Percentiles rank a stretch among this genome's conserved stretches.
phyloP scores from a whole-genome alignment of 352 stramenopile species.

The Discostella stelligera region DNA sequence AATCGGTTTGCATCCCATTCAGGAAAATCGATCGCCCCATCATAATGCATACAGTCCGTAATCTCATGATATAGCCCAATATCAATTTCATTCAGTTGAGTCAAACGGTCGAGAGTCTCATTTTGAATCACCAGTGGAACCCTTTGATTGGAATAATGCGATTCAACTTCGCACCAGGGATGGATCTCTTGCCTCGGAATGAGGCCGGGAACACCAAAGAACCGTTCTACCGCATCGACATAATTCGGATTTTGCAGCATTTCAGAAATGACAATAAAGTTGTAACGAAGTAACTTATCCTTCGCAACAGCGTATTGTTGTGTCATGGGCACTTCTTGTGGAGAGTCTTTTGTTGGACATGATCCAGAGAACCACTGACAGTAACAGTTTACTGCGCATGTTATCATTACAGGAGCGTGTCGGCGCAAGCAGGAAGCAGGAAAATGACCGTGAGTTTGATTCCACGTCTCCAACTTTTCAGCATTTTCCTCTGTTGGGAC shows the following conservation, averaged over 20 bases:
- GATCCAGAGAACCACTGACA: slow-evolving; percentile 24
- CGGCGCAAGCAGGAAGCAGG: not conserved
- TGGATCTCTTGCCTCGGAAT: slow-evolving; percentile 1
- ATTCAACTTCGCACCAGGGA: slow-evolving; percentile 28
- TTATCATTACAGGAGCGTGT: not conserved
- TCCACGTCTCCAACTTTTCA: slow-evolving; percentile 38
- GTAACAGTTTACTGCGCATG: slow-evolving; percentile 24
- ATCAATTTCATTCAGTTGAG: slow-evolving; percentile 29
- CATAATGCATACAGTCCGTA: slow-evolving; percentile 23
- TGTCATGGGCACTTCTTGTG: slow-evolving; percentile 14
- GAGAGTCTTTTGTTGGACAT: slow-evolving; percentile 6
- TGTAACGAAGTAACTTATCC: slow-evolving; percentile 25
- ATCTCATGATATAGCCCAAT: slow-evolving; percentile 23
- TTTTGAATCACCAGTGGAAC: slow-evolving; percentile 17
- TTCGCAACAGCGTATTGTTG: slow-evolving; percentile 20
- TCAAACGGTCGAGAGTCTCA: slow-evolving; percentile 19
- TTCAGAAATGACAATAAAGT: slow-evolving; percentile 36
- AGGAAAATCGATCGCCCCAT: slow-evolving; percentile 26
- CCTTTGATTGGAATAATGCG: slow-evolving; percentile 17
- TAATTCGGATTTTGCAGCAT: slow-evolving; percentile 28
- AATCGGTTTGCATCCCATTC: slow-evolving; percentile 33
- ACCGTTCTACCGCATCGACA: slow-evolving; percentile 22
- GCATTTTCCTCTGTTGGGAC: slow-evolving; percentile 33
- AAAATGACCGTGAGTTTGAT: slow-evolving; percentile 22
- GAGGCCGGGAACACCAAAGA: slow-evolving; percentile 34